Evolutionary conservation across 192 early-diverging fungal species (phyloP).

Genomic region (Backusella luteola): DNA sequence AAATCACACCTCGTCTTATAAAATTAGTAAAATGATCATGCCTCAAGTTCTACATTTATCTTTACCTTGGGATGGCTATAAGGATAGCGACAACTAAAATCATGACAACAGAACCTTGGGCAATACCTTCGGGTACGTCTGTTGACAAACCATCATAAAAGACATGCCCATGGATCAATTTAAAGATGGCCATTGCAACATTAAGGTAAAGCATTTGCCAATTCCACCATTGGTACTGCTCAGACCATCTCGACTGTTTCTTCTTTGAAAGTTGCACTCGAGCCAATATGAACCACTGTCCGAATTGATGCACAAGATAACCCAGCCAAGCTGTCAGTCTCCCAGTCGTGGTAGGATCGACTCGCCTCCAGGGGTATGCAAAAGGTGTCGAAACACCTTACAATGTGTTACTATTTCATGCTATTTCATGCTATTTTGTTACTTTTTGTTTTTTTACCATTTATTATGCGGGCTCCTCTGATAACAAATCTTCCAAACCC

Average conservation of each 20-base stretch:
- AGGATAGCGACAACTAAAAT: conserved; percentile 32
- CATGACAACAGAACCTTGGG: conserved; percentile 26
- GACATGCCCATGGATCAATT: conserved; percentile 22
- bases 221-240: conserved; percentile 28
- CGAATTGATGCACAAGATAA: conserved; percentile 29
- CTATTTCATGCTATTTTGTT: neutral
- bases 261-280: conserved; percentile 16
- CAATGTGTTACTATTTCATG: neutral
- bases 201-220: conserved; percentile 32
- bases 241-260: conserved; percentile 20
- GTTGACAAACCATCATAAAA: conserved; percentile 33
- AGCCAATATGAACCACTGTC: conserved; percentile 27
- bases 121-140: conserved; percentile 34
- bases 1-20: conserved; percentile 29
- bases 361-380: conserved; percentile 28
- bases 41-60: neutral
- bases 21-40: neutral
- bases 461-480: conserved; percentile 13
- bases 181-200: conserved; percentile 27
- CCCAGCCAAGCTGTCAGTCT: conserved; percentile 19
- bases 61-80: conserved; percentile 27
- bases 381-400: conserved; percentile 25
- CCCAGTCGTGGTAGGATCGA: conserved; percentile 5
- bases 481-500: conserved; percentile 30
- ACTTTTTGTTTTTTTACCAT: neutral